Evolutionary conservation across 2,329 filamentous ascomycete genomes (phyloP).

Genomic region (Kalmusia sp.): DNA sequence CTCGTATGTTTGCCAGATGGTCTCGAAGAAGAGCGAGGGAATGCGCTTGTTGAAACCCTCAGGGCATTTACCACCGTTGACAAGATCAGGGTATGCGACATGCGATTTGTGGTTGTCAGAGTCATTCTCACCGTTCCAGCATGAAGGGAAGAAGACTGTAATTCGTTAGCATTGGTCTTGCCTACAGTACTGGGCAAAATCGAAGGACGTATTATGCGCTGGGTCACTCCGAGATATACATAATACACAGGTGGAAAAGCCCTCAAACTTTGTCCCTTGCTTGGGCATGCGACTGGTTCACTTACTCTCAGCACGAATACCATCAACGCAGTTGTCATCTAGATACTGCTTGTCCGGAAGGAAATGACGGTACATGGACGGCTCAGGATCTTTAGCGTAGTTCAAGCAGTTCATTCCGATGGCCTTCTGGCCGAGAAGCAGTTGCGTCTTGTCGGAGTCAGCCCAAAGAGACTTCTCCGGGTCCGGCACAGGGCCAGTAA

Average conservation of each 20-base stretch:
- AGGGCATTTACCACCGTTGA: slow-evolving; percentile 63
- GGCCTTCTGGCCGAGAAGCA: slow-evolving; percentile 77
- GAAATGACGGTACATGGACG: slow-evolving; percentile 80
- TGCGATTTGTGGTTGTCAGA: slow-evolving; percentile 69
- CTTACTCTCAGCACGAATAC: slow-evolving; percentile 68
- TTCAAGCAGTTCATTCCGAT: slow-evolving; percentile 96
- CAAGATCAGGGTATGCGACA: slow-evolving; percentile 66
- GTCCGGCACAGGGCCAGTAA: slow-evolving; percentile 65
- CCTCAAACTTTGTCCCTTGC: too few relatives aligned
- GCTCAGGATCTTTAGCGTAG: slow-evolving; percentile 71
- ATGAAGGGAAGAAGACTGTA: slow-evolving; percentile 70
- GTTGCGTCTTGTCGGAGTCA: slow-evolving; percentile 69
- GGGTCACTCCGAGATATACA: too few relatives aligned
- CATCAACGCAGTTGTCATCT: slow-evolving; percentile 81
- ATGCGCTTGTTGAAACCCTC: slow-evolving; percentile 61
- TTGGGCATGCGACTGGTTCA: background rate
- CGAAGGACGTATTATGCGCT: too few relatives aligned
- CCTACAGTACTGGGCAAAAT: too few relatives aligned
- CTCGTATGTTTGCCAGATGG: slow-evolving; percentile 61
- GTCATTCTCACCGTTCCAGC: slow-evolving; percentile 71
- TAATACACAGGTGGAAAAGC: too few relatives aligned
- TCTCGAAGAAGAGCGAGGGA: slow-evolving; percentile 67
- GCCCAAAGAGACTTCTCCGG: slow-evolving; percentile 75
- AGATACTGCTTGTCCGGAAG: slow-evolving; percentile 81
- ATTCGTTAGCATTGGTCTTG: background rate